These are phyloP conservation scores for Chlamydomonas eustigma DNA, from an alignment of 139 green algal genomes.

Conservation along the genomic window DNA sequence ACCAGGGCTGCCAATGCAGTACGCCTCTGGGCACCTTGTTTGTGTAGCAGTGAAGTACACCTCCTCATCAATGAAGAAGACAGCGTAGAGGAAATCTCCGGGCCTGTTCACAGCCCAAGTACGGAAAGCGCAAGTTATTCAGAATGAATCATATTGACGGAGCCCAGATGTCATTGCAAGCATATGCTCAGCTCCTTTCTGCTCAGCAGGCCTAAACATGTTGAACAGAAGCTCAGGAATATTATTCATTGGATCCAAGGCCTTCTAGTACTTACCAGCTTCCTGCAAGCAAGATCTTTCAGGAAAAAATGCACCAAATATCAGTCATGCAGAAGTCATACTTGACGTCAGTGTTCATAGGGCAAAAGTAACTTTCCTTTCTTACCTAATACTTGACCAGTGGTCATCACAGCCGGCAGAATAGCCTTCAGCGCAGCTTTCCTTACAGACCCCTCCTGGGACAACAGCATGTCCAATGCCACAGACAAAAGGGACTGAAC, in stretches of 20 bases:
- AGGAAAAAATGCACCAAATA: too few species aligned
- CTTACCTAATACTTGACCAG: not conserved
- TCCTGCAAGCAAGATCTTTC: too few species aligned
- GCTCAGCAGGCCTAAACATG: too few species aligned
- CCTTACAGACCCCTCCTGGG: not conserved
- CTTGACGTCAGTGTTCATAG: too few species aligned
- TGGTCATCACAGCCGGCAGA: not conserved
- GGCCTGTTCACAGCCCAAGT: not conserved
- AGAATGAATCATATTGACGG: too few species aligned
- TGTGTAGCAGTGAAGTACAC: not conserved
- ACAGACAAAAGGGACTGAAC: constrained; percentile 2
- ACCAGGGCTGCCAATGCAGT: constrained; percentile 26
- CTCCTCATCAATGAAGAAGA: not conserved
- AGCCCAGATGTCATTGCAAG: too few species aligned
- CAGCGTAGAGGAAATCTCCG: not conserved
- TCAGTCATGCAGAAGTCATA: too few species aligned
- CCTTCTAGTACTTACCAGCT: too few species aligned
- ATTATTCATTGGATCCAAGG: too few species aligned
- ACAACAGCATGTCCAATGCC: not conserved
- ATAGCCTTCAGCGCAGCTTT: not conserved
- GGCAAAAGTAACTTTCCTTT: not conserved
- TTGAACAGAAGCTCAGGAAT: too few species aligned
- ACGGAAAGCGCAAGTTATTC: not conserved
- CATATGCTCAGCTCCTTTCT: too few species aligned
- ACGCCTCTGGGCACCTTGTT: not conserved